Evolutionary conservation across 805 yeast species (phyloP), one percentile per base, ranked within the genome.

Genomic region (Ogataea salicorniae): DNA sequence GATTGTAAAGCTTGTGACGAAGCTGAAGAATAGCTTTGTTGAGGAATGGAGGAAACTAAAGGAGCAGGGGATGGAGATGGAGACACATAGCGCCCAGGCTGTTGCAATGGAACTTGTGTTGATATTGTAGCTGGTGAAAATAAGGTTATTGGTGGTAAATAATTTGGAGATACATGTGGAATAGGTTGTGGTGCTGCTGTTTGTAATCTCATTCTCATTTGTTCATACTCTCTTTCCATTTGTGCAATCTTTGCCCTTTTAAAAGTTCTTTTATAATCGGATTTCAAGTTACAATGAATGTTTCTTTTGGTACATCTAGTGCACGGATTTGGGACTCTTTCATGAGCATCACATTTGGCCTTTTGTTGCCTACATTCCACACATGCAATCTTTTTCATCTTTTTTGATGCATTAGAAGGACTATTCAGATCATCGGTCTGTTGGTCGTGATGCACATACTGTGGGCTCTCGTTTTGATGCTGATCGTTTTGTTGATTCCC

Each of bases 351-450:
- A 69, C 97, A 91, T 58, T 82, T 80, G 34, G 90, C 84, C 67
- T 94, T 94, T 64, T 92, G 99, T 66, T 94, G 98, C 14, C 98
- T 79, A 63, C 99, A 94, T 59, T 92, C 96, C 1, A 88, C 89
- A 71, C 99, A 94, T 0, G 98, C 98, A 62, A 90, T 80, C 47
- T 81, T 74, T 62, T 82, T 84, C n/a, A 44, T 49, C 39, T 43
- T 50, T 37, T 46, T 51, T 11, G 46, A 31, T 29, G 22, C 17
- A 8, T 36, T 18, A 14, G 39, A 35, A 26, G 37, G 34, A 34
- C 38, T 40, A 33, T 50, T 40, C 33, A 38, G 20, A 8, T 46
- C 17, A 17, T n/a, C 15, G 5, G 47, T 34, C 18, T 13, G 8
- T 26, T 14, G 8, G 18, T 34, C 18, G 16, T 29, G 37, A 15